Evolutionary conservation across 2,329 filamentous ascomycete species (phyloP), one percentile per base, ranked within the genome.

Genomic region (Apiospora marii): DNA sequence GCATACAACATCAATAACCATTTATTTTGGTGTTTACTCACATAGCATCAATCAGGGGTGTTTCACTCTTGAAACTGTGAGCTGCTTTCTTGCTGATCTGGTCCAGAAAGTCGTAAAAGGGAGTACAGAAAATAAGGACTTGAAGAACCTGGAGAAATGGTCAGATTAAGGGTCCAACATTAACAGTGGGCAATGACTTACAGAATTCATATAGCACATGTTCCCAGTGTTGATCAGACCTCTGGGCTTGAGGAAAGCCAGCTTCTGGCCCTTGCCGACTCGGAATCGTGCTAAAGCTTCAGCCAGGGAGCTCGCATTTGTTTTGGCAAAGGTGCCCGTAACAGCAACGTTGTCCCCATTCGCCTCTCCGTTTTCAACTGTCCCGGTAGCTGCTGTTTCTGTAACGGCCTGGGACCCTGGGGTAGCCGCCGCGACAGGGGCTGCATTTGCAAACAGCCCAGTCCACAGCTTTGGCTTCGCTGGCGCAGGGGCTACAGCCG

Each of bases 191-290:
- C 6, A 10, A 41, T 22, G n/a, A 85, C 94, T 85, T 88, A 98
- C 96, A 75, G 96, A 98, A 86, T 98, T 99, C 96, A 99, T 98
- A 84, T 99, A 99, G 84, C 96, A 99, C 94, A 98, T 97, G 81
- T 99, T 98, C 69, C 96, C 96, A 53, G 96, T 97, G 84, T 99
- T 99, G 77, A 98, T 93, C 79, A 99, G 89, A 68, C 96, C 96
- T 76, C 96, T 91, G 69, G 96, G 96, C 83, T 98, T 94, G 69
- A 99, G 88, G 79, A 98, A 98, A 24, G 93, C 87, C 76, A 96
- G 86, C 78, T 92, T 94, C 44, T 89, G 85, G 49, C 88, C 87
- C 49, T 87, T 86, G 72, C 90, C 88, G 34, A 95, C 91, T 70
- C 89, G 89, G 81, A 95, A 96, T 41, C 90, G 89, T 69, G 88